Evolutionary conservation across 352 stramenopile species (phyloP), one percentile per base, ranked within the genome.

Genomic region (Globisporangium cederbergense): DNA sequence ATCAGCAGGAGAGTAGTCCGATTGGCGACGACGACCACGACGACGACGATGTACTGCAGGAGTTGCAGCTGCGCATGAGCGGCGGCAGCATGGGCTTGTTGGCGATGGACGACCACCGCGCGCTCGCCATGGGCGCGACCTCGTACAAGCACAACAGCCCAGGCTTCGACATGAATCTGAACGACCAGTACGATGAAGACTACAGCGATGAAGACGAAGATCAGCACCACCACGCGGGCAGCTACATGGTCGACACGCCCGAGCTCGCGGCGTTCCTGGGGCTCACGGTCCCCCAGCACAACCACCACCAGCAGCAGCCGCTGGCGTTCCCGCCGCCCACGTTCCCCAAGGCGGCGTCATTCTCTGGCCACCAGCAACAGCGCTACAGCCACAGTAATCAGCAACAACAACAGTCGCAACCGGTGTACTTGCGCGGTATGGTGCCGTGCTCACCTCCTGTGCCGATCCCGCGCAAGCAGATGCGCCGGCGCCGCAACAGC

Each of bases 381-480:
- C 43, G 43, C 52, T 32, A 58, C 52, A 58, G 10, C 52, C 18
- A 28, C 20, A 34, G n/a, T 11, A 32, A 0, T 16, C 43, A 56
- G 5, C 32, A 32, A 38, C 18, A 46, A 8, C 49, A 46, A 8
- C 49, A 38, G 22, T 30, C 25, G 14, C 50, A 47, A 22, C 60
- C 40, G 14, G 28, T 45, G 47, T 55, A 28, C 9, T 38, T 58
- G 16, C 50, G 43, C 6, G 50, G 60, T 18, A 38, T 54, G 34
- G 45, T 67, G 40, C 62, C 66, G n/a, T 72, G 66, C 42, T 72
- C 66, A 14, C 66, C 66, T 25, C 66, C 66, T 5, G 62, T 72
- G 42, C 66, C 66, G 28, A 72, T 72, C 50, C 66, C 66, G 18
- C 34, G n/a, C 16, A 51, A 70, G 57, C 47, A 70, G 43, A 28